Percentiles rank a stretch among this genome's conserved stretches.
These are phyloP conservation scores for Staphylotrichum longicolle DNA, from an alignment of 495 filamentous ascomycete species.

Conservation along the genomic window DNA sequence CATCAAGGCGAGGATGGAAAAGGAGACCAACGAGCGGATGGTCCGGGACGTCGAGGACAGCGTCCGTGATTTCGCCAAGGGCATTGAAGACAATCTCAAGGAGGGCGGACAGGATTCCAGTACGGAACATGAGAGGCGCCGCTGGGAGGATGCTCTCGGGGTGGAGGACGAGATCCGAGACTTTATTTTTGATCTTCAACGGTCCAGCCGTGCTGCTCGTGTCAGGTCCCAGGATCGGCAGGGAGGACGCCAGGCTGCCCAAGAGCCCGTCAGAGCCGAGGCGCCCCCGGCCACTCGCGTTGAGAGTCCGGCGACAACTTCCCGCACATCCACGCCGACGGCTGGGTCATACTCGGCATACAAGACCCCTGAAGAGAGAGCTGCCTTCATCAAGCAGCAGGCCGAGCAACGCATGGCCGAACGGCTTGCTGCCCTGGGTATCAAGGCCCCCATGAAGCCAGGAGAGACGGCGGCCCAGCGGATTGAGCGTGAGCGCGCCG, in stretches of 20 bases:
- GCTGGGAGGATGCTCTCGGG: constrained; percentile 95
- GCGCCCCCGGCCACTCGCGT: constrained; percentile 38
- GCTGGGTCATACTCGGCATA: constrained; percentile 69
- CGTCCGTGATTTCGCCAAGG: constrained; percentile 80
- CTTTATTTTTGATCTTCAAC: constrained; percentile 94
- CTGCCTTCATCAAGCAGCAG: constrained; percentile 94
- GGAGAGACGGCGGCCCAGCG: constrained; percentile 80
- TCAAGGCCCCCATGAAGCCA: constrained; percentile 71
- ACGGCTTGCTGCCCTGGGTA: constrained; percentile 85
- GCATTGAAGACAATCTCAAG: constrained; percentile 82
- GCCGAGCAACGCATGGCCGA: constrained; percentile 98
- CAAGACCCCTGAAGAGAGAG: constrained; percentile 86
- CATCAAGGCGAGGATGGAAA: constrained; percentile 72
- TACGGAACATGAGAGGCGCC: constrained; percentile 80
- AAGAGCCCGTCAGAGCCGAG: constrained; percentile 47
- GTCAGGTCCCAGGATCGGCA: constrained; percentile 67
- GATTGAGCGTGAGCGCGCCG: constrained; percentile 81
- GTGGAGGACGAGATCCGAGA: constrained; percentile 96
- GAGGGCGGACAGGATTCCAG: constrained; percentile 67
- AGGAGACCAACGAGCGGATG: constrained; percentile 94
- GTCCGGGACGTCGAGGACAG: constrained; percentile 95
- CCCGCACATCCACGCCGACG: constrained; percentile 47
- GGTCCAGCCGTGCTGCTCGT: constrained; percentile 71
- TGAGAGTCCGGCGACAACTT: constrained; percentile 42
- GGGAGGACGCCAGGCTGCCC: constrained; percentile 42